Evolutionary conservation across 2,329 filamentous ascomycete genomes (phyloP).

Genomic region (Botryosphaeria dothidea): DNA sequence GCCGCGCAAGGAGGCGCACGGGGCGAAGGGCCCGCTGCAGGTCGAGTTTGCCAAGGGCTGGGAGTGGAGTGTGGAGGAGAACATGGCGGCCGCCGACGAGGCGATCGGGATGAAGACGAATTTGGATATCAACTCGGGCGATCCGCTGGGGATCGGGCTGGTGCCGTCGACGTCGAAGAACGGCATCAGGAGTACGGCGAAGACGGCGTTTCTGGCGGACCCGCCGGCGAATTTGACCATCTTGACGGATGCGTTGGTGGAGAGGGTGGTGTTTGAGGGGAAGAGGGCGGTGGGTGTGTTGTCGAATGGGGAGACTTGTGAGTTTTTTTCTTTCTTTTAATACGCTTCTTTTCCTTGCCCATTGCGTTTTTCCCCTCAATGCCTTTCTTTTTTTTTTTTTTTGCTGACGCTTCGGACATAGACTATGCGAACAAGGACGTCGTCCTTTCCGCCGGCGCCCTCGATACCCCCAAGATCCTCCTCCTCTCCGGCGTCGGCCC

Average conservation of each 20-base stretch:
- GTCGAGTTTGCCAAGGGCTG: constrained; percentile 51
- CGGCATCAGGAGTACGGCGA: constrained; percentile 53
- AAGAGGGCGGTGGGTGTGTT: constrained; percentile 32
- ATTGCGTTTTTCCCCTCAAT: too few species aligned
- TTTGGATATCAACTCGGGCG: constrained; percentile 59
- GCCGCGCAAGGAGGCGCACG: constrained; percentile 50
- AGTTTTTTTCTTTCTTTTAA: not conserved
- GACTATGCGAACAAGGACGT: constrained; percentile 31
- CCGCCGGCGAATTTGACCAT: constrained; percentile 55
- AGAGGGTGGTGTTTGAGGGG: constrained; percentile 31
- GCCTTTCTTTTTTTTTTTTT: too few species aligned
- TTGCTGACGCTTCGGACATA: not conserved
- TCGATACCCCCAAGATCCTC: constrained; percentile 42
- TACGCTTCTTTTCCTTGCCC: not conserved
- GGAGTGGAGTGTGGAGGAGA: constrained; percentile 53
- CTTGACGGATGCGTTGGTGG: constrained; percentile 50
- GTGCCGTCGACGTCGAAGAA: constrained; percentile 52
- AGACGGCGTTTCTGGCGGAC: constrained; percentile 48
- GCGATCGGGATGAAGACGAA: constrained; percentile 53
- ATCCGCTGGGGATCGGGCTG: constrained; percentile 58
- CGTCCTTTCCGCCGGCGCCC: constrained; percentile 34
- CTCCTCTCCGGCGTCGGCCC: constrained; percentile 54
- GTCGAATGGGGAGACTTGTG: constrained; percentile 25
- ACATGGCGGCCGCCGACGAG: constrained; percentile 41
- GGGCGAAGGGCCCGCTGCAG: constrained; percentile 49